A percentile compares a stretch with the other conserved stretches of the same genome.
These are phyloP conservation scores for Perkinsus chesapeaki DNA, from an alignment of 169 alveolate species.

Conservation along the genomic window DNA sequence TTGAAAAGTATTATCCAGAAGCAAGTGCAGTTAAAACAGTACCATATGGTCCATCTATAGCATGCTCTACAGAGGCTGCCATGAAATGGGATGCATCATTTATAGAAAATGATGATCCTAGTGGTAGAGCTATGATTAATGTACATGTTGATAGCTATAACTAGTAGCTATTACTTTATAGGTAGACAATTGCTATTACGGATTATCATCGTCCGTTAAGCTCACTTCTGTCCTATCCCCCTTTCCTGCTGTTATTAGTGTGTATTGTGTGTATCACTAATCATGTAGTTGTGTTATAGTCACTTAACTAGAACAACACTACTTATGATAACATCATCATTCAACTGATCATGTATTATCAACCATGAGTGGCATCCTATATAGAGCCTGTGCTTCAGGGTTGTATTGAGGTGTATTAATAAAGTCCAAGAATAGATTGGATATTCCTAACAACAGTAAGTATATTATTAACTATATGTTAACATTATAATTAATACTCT, in stretches of 20 bases:
- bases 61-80: not conserved
- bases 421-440: conserved; percentile 70
- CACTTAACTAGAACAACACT: not conserved
- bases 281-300: not conserved
- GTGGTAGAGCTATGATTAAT: not conserved
- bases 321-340: not conserved
- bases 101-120: not conserved
- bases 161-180: not conserved
- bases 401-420: conserved; percentile 80
- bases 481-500: not conserved
- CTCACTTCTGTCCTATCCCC: not conserved
- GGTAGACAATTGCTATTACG: not conserved
- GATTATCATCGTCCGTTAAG: not conserved
- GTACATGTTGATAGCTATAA: not conserved
- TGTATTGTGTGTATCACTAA: not conserved
- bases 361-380: conserved; percentile 53
- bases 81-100: not conserved
- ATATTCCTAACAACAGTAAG: conserved; percentile 43
- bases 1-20: not conserved
- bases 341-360: not conserved
- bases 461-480: not conserved
- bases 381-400: conserved; percentile 82
- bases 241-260: not conserved
- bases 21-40: not conserved
- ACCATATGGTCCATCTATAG: not conserved